Evolutionary conservation across 2,329 filamentous ascomycete genomes (phyloP).

Genomic region (Botrytis fabae): DNA sequence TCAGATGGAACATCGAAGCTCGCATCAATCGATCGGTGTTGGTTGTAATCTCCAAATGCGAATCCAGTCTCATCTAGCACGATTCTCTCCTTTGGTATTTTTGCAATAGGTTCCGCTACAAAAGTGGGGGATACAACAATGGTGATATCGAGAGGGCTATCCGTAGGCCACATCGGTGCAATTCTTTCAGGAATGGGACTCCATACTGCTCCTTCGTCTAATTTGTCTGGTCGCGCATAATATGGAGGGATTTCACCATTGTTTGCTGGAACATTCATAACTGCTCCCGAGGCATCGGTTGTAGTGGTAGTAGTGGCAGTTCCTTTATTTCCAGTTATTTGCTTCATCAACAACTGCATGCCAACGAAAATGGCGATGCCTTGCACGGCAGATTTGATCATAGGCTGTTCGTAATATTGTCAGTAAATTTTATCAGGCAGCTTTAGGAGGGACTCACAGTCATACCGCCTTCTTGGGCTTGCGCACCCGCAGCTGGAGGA

Average conservation of each 20-base stretch:
- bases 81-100: slow-evolving; percentile 64
- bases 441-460: slow-evolving; percentile 35
- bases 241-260: slow-evolving; percentile 63
- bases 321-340: slow-evolving; percentile 52
- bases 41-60: slow-evolving; percentile 73
- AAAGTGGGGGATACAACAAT: slow-evolving; percentile 81
- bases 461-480: slow-evolving; percentile 37
- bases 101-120: slow-evolving; percentile 65
- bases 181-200: slow-evolving; percentile 67
- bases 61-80: slow-evolving; percentile 82
- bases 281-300: slow-evolving; percentile 54
- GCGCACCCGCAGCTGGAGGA: slow-evolving; percentile 37
- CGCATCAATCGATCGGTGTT: slow-evolving; percentile 75
- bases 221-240: slow-evolving; percentile 59
- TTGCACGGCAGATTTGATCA: slow-evolving; percentile 47
- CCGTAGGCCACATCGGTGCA: slow-evolving; percentile 83
- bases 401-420: slow-evolving; percentile 32
- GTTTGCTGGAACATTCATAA: slow-evolving; percentile 55
- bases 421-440: slow-evolving; percentile 22
- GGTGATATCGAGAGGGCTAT: slow-evolving; percentile 77
- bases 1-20: slow-evolving; percentile 73
- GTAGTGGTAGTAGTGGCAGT: slow-evolving; percentile 46
- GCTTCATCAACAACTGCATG: slow-evolving; percentile 58
- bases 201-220: slow-evolving; percentile 63
- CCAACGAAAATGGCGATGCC: slow-evolving; percentile 56